These are phyloP conservation scores for Tirmania nivea DNA, from an alignment of 495 filamentous ascomycete genomes.

Conservation along the genomic window DNA sequence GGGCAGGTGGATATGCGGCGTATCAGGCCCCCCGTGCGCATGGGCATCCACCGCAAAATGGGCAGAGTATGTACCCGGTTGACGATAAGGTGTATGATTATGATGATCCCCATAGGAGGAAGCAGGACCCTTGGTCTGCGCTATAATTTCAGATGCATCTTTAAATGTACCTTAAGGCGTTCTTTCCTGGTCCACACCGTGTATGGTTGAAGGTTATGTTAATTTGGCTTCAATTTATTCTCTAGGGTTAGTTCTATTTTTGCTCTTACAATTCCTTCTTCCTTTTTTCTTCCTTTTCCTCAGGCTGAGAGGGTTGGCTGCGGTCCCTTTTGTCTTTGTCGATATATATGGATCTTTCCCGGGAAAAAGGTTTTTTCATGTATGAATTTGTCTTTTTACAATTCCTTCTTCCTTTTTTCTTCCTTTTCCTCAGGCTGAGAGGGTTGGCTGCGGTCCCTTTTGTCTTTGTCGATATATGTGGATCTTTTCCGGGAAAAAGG, in stretches of 20 bases:
- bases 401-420: too few species aligned
- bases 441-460: not conserved
- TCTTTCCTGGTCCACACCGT: not conserved
- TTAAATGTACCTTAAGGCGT: not conserved
- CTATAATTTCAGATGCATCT: not conserved
- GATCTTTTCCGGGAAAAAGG: not conserved
- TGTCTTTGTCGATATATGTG: not conserved
- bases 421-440: not conserved
- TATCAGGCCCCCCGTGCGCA: too few species aligned
- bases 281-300: not conserved
- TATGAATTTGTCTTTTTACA: too few species aligned
- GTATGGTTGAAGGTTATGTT: too few species aligned
- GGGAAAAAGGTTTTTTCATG: not conserved
- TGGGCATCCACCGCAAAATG: not conserved
- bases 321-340: not conserved
- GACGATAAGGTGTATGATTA: slow-evolving; percentile 24
- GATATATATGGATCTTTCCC: not conserved
- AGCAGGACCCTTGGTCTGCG: slow-evolving; percentile 21
- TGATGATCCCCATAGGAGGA: slow-evolving; percentile 20
- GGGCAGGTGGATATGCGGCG: not conserved
- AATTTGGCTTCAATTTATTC: not conserved
- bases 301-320: not conserved
- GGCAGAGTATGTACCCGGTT: not conserved
- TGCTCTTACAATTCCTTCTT: not conserved
- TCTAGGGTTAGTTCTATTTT: not conserved